phyloP scores from a whole-genome alignment of 2,329 filamentous ascomycete genomes.

The Fusarium luffae region DNA sequence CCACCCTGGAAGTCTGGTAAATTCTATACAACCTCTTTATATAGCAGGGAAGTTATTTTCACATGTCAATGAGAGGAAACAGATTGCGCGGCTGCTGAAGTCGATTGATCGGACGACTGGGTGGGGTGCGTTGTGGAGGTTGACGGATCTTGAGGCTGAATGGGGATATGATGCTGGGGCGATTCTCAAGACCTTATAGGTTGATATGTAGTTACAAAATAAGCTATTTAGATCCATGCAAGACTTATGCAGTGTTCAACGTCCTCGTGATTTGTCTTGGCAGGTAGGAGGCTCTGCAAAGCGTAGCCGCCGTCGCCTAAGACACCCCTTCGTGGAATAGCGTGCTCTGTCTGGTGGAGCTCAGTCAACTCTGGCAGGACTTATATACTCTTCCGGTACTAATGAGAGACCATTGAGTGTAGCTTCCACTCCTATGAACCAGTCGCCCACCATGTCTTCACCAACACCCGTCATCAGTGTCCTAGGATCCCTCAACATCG shows the following conservation, averaged over 20 bases:
- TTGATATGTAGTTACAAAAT: fast-evolving
- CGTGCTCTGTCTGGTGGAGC: constrained; percentile 1
- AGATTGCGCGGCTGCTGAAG: constrained; percentile 53
- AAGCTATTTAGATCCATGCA: background rate
- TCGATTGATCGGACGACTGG: constrained; percentile 60
- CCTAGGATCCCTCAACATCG: constrained; percentile 92
- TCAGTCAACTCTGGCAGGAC: background rate
- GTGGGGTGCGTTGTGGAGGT: constrained; percentile 62
- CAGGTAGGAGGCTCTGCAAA: background rate
- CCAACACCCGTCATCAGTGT: constrained; percentile 70
- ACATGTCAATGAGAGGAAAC: constrained; percentile 52
- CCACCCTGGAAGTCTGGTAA: constrained; percentile 62
- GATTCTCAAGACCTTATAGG: constrained; percentile 11
- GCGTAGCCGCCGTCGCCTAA: constrained; percentile 23
- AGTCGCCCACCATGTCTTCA: background rate
- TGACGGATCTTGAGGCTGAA: constrained; percentile 57
- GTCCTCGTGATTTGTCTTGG: background rate
- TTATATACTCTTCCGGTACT: background rate
- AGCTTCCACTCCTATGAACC: background rate
- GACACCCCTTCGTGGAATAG: constrained; percentile 15
- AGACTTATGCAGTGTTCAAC: background rate
- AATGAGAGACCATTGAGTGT: background rate
- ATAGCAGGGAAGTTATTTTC: constrained; percentile 62
- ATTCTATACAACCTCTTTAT: constrained; percentile 64
- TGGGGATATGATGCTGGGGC: constrained; percentile 48